Evolutionary conservation across 495 filamentous ascomycete species (phyloP).

Genomic region (Talaromyces trachyspermus): DNA sequence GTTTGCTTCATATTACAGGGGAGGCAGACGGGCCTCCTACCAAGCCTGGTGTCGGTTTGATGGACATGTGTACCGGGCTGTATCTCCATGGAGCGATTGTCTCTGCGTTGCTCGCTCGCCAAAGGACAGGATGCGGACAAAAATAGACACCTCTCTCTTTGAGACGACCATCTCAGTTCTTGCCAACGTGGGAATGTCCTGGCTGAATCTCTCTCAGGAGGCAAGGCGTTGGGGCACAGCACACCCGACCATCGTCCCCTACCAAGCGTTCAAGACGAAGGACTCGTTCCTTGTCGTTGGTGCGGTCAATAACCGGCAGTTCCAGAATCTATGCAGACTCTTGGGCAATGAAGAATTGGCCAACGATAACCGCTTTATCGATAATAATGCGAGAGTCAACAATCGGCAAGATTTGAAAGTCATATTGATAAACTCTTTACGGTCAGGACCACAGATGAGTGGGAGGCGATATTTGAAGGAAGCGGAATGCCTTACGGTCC

Average conservation of each 20-base stretch:
- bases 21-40: slow-evolving; percentile 72
- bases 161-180: too few relatives aligned
- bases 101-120: slow-evolving; percentile 67
- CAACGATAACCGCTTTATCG: slow-evolving; percentile 54
- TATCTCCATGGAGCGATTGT: slow-evolving; percentile 82
- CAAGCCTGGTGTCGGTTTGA: slow-evolving; percentile 85
- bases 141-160: too few relatives aligned
- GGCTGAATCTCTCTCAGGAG: too few relatives aligned
- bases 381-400: slow-evolving; percentile 63
- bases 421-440: too few relatives aligned
- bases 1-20: slow-evolving; percentile 88
- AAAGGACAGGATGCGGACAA: slow-evolving; percentile 60
- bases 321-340: slow-evolving; percentile 62
- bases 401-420: slow-evolving; percentile 60
- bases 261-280: slow-evolving; percentile 71
- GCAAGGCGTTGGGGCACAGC: slow-evolving; percentile 85
- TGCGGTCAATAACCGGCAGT: slow-evolving; percentile 78
- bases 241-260: slow-evolving; percentile 86
- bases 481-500: slow-evolving; percentile 84
- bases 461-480: slow-evolving; percentile 69
- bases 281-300: slow-evolving; percentile 79
- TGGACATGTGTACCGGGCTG: slow-evolving; percentile 78
- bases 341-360: slow-evolving; percentile 61
- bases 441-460: slow-evolving; percentile 71
- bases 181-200: slow-evolving; percentile 79